Conservation (phyloP, 306 rosid genomes). For the Ormosia semicastrata region DNA sequence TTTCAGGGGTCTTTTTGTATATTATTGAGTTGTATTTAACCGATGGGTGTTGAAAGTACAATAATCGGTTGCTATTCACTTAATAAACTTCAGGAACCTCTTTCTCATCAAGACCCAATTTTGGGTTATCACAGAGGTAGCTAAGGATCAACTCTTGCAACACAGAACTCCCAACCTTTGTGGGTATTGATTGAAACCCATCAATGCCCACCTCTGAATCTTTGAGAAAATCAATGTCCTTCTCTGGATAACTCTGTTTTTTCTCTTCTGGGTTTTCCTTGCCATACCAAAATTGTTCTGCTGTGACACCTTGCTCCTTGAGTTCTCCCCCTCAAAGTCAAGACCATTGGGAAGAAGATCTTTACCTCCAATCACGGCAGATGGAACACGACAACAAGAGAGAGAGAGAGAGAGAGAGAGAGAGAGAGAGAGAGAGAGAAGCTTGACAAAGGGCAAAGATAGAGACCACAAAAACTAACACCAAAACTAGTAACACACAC, state of each 20-base stretch:
- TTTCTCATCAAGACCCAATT: constrained; percentile 46
- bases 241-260: constrained; percentile 31
- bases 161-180: constrained; percentile 33
- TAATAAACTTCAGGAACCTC: constrained; percentile 25
- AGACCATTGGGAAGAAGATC: constrained; percentile 47
- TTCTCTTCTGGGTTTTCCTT: constrained; percentile 32
- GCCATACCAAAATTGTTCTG: constrained; percentile 24
- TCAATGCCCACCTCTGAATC: constrained; percentile 21
- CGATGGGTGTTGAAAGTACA: too few species aligned
- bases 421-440: neutral
- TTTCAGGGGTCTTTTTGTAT: too few species aligned
- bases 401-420: too few species aligned
- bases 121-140: constrained; percentile 70
- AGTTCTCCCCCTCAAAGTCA: constrained; percentile 58
- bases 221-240: constrained; percentile 9
- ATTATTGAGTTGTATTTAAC: too few species aligned
- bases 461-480: neutral
- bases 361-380: constrained; percentile 53
- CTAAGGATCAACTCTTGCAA: constrained; percentile 74
- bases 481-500: neutral
- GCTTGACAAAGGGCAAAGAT: neutral
- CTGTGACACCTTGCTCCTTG: constrained; percentile 51
- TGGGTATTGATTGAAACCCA: constrained; percentile 32
- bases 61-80: too few species aligned
- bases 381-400: too few species aligned